Base-by-base conservation (phyloP, 2,329 filamentous ascomycete genomes). In the Escovopsis sp. region DNA sequence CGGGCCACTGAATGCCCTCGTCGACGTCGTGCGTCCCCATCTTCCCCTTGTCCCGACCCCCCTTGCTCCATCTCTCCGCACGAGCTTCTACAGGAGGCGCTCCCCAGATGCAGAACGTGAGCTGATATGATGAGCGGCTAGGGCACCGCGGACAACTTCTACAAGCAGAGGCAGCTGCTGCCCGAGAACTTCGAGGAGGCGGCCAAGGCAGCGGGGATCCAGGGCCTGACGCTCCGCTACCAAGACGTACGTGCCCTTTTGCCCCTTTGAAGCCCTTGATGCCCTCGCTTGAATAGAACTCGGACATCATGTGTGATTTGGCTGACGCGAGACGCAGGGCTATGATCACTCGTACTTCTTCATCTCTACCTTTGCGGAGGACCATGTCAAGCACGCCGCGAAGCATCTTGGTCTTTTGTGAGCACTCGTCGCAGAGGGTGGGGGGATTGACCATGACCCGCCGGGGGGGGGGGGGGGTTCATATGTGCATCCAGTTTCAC, bases 261-360 rank as follows among this genome's bases (percentile, higher is more conserved):
- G 8, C 28, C 8, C 28, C 11, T 7, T 32, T 32, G 28, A 32
- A 12, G 11, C 11, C 28, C 28, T 32, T 32, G 28, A 4, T 7
- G 8, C 28, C 28, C 8, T 32, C 8, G 4, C 28, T 7, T 32
- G 28, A 9, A 32, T 11, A 9, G 4, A 4, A 4, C 4, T 23
- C 23, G 23, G 4, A 6, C n/a, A 15, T 11, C n/a, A 15, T 11
- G 8, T 11, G 2, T 32, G 28, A 32, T 9, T 1, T 15, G 8
- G 28, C 28, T 9, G 28, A 32, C 11, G 28, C 28, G 8, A 32
- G 19, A 26, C 19, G 5, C 57, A 84, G 66, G 87, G 80, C 48
- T 96, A 98, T 59, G 91, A 98, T 61, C 91, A 98, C 66, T 94
- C 86, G 48, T 98, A 98, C 68, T 98, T 79, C 65, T 95, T 94